Evolutionary conservation across 441 rosid species (phyloP).

Genomic region (Eugenia klotzschiana): DNA sequence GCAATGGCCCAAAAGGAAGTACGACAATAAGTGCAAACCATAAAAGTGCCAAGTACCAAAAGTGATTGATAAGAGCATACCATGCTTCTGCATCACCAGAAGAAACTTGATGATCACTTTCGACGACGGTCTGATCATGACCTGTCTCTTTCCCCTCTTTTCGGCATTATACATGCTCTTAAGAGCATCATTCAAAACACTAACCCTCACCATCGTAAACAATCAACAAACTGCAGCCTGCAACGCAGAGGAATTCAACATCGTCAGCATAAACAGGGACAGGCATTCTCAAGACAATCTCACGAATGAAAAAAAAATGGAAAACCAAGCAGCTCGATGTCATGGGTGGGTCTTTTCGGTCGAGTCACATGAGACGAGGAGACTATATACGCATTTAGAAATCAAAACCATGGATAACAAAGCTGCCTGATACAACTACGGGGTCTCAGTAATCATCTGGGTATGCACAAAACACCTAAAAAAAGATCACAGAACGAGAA

Average conservation of each 20-base stretch:
- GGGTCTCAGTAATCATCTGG: not conserved
- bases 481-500: not conserved
- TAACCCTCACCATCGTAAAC: conserved; percentile 12
- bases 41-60: not conserved
- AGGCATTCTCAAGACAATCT: not conserved
- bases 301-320: not conserved
- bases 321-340: not conserved
- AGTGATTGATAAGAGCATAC: not conserved
- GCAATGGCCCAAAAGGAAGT: not conserved
- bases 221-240: conserved; percentile 2
- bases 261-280: not conserved
- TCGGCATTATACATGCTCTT: conserved; percentile 15
- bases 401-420: not conserved
- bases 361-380: not conserved
- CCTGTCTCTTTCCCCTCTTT: conserved; percentile 14
- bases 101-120: conserved; percentile 14
- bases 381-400: not conserved
- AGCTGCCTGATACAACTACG: not conserved
- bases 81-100: conserved; percentile 15
- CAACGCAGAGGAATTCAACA: not conserved
- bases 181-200: conserved; percentile 16
- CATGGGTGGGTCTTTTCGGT: not conserved
- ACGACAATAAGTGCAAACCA: not conserved
- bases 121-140: conserved; percentile 13
- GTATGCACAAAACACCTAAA: not conserved